Evolutionary conservation across 2,329 filamentous ascomycete genomes (phyloP).

Genomic region (Calonectria multiphialidica): DNA sequence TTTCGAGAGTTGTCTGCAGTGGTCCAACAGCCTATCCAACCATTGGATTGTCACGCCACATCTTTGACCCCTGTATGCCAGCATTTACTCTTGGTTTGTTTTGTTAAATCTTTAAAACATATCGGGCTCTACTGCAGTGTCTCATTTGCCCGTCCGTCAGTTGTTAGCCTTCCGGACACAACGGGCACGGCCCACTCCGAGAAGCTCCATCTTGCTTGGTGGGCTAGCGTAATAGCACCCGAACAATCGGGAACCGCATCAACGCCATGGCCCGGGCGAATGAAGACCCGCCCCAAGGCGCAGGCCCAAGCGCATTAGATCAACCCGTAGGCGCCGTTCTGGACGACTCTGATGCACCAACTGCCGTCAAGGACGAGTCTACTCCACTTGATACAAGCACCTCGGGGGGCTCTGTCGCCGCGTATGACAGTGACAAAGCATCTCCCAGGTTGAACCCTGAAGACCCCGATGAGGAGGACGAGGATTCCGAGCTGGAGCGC

Average conservation of each 20-base stretch:
- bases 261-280: constrained; percentile 4
- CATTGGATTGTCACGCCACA: constrained; percentile 8
- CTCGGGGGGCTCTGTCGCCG: neutral
- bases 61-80: neutral
- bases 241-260: neutral
- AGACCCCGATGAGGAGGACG: constrained; percentile 48
- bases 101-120: neutral
- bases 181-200: neutral
- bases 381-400: constrained; percentile 7
- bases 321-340: neutral
- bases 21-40: neutral
- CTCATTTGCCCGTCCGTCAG: neutral
- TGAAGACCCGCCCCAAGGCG: neutral
- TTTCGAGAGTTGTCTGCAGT: neutral
- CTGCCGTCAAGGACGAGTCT: constrained; percentile 12
- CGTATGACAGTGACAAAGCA: constrained; percentile 16
- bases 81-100: neutral
- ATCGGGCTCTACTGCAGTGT: neutral
- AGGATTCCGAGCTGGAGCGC: constrained; percentile 51
- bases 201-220: neutral
- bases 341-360: constrained; percentile 10
- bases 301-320: neutral
- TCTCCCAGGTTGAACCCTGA: constrained; percentile 23
- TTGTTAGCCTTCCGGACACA: neutral
- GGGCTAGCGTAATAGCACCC: neutral